phyloP scores from a whole-genome alignment of 371 early-diverging fungal species.

The Mortierella sp. region DNA sequence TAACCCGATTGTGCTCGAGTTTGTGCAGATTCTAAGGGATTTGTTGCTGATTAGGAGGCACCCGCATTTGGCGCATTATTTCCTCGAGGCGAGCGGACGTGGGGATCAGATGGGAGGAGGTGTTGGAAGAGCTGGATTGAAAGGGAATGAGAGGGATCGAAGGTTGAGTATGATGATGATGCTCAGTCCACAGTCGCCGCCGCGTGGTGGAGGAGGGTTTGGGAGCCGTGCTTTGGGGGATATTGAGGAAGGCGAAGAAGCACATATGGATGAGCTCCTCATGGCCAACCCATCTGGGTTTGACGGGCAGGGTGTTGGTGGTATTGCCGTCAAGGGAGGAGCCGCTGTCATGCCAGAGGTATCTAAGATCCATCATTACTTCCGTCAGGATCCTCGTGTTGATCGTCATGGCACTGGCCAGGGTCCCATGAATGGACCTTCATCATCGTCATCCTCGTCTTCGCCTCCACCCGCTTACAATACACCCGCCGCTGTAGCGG shows the following conservation, averaged over 20 bases:
- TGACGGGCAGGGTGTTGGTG: slow-evolving; percentile 10
- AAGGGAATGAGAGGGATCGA: slow-evolving; percentile 14
- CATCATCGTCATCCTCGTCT: slow-evolving; percentile 11
- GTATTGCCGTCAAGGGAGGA: slow-evolving; percentile 19
- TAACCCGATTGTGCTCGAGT: slow-evolving; percentile 53
- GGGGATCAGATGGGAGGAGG: background rate
- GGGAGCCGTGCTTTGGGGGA: slow-evolving; percentile 19
- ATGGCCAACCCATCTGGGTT: slow-evolving; percentile 17
- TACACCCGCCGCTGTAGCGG: slow-evolving; percentile 12
- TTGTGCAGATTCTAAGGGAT: slow-evolving; percentile 55
- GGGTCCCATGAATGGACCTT: slow-evolving; percentile 14
- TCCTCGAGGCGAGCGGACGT: slow-evolving; percentile 26
- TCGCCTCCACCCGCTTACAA: slow-evolving; percentile 26
- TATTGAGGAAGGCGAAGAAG: slow-evolving; percentile 52
- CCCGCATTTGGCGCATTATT: slow-evolving; percentile 36
- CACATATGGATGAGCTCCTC: slow-evolving; percentile 49
- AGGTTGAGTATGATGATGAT: slow-evolving; percentile 34
- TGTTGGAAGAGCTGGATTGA: background rate
- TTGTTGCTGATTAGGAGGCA: slow-evolving; percentile 27
- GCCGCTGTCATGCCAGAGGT: slow-evolving; percentile 35
- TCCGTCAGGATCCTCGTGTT: slow-evolving; percentile 39
- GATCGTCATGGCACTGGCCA: slow-evolving; percentile 27
- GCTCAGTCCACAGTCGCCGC: slow-evolving; percentile 20
- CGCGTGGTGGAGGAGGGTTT: background rate
- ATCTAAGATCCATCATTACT: slow-evolving; percentile 50